Evolutionary conservation across 805 yeast species (phyloP).

Genomic region (Saturnispora zaruensis): DNA sequence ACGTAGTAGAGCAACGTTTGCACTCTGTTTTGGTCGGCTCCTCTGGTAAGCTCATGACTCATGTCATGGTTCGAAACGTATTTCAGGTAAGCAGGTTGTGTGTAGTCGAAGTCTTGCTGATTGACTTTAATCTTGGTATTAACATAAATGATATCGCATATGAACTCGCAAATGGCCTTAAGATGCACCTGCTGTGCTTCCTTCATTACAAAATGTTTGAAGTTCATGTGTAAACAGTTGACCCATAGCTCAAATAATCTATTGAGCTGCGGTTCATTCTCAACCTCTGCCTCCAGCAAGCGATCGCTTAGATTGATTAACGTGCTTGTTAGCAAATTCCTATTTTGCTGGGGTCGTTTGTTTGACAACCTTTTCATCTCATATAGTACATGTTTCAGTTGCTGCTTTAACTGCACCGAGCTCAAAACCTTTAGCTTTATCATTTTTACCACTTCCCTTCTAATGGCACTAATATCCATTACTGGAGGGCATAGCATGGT

Average conservation of each 20-base stretch:
- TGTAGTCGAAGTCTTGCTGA: not conserved
- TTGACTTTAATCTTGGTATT: conserved; percentile 1
- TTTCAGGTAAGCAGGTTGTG: conserved; percentile 4
- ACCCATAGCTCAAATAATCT: conserved; percentile 9
- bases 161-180: conserved; percentile 7
- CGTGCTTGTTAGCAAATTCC: not conserved
- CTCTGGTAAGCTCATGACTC: conserved; percentile 6
- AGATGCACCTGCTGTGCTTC: conserved; percentile 6
- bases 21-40: not conserved
- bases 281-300: not conserved
- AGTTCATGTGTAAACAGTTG: conserved; percentile 12
- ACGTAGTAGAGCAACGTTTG: conserved; percentile 10
- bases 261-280: conserved; percentile 3
- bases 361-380: not conserved
- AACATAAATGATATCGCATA: conserved; percentile 10
- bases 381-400: not conserved
- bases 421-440: not conserved
- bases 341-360: not conserved
- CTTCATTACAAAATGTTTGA: conserved; percentile 6
- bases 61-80: conserved; percentile 8
- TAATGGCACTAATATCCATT: not conserved
- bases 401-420: not conserved
- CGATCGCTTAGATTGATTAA: not conserved
- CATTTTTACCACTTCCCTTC: not conserved
- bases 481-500: not conserved